These are phyloP conservation scores for Trichoderma sp. DNA, from an alignment of 2,329 filamentous ascomycete genomes.

Conservation along the genomic window DNA sequence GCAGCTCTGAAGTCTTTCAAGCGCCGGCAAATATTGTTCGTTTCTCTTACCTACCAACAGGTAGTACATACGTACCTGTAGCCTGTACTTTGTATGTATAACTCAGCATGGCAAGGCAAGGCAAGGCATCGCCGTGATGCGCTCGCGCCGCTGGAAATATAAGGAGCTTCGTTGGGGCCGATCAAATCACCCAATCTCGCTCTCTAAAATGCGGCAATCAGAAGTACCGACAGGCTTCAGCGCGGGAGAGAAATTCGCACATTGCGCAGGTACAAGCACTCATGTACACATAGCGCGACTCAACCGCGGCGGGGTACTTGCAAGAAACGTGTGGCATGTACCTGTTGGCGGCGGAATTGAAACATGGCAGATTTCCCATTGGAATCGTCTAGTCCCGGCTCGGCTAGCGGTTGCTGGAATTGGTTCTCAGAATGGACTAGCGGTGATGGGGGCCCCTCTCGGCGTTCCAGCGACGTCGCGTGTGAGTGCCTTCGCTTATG, in stretches of 20 bases:
- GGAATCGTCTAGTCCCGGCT: neutral
- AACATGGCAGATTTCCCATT: constrained; percentile 1
- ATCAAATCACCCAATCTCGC: constrained; percentile 10
- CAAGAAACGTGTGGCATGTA: neutral
- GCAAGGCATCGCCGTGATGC: neutral
- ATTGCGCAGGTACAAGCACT: neutral
- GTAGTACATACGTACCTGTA: too few species aligned
- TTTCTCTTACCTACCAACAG: too few species aligned
- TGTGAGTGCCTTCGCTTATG: constrained; percentile 15
- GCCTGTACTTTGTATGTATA: neutral
- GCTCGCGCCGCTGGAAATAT: neutral
- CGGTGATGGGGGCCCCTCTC: neutral
- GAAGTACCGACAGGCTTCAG: neutral
- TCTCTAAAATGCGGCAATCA: neutral
- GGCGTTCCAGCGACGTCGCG: constrained; percentile 14
- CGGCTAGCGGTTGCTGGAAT: neutral
- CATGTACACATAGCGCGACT: neutral
- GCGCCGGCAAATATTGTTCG: neutral
- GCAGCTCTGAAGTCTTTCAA: neutral
- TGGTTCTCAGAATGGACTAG: constrained; percentile 2
- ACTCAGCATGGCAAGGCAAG: neutral
- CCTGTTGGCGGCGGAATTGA: neutral
- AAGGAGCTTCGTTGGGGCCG: constrained; percentile 2
- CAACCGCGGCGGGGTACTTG: neutral
- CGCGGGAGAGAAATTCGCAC: neutral